phyloP scores from a whole-genome alignment of 306 rosid genomes.

The Lagenaria siceraria region DNA sequence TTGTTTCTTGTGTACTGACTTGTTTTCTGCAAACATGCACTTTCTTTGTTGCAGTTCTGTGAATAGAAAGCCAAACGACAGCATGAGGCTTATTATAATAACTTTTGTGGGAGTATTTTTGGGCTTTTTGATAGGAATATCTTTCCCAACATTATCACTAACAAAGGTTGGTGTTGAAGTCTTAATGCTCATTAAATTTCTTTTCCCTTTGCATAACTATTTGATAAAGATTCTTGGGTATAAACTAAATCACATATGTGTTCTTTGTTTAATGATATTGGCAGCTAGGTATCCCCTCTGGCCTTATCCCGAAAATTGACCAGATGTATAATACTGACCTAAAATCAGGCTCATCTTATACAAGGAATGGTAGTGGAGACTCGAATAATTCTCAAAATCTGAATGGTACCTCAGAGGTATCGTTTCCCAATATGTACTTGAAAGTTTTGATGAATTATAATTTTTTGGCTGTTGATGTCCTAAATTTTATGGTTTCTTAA shows the following conservation, averaged over 20 bases:
- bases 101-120: slow-evolving; percentile 74
- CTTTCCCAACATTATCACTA: slow-evolving; percentile 68
- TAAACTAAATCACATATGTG: neutral
- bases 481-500: neutral
- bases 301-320: slow-evolving; percentile 52
- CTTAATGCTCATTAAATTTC: neutral
- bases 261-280: slow-evolving; percentile 7
- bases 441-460: neutral
- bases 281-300: slow-evolving; percentile 72
- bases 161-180: slow-evolving; percentile 43
- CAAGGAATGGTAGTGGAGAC: slow-evolving; percentile 24
- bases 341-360: slow-evolving; percentile 24
- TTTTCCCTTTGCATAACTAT: neutral
- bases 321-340: slow-evolving; percentile 30
- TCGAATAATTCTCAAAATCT: slow-evolving; percentile 27
- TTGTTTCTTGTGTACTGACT: neutral
- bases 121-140: slow-evolving; percentile 80
- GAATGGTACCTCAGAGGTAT: slow-evolving; percentile 64
- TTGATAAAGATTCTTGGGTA: slow-evolving; percentile 4
- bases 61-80: slow-evolving; percentile 70
- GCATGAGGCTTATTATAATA: slow-evolving; percentile 67
- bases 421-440: neutral
- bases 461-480: neutral
- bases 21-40: slow-evolving; percentile 9
- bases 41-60: slow-evolving; percentile 45